Percentiles rank a stretch among this genome's conserved stretches.
Evolutionary conservation across 345 rosid species (phyloP).

Genomic region (Sonneratia alba): DNA sequence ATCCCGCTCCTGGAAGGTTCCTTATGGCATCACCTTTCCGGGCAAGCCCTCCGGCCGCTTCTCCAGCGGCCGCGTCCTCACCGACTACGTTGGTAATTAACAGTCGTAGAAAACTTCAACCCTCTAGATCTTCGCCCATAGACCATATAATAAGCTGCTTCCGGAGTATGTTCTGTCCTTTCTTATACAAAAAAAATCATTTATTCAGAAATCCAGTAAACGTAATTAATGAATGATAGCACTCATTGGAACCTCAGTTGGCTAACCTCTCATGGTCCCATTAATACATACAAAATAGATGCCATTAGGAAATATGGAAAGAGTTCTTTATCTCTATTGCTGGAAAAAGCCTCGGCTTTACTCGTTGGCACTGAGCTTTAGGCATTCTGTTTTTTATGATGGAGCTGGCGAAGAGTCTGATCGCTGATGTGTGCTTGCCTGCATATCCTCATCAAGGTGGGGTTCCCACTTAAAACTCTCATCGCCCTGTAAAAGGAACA

Average conservation of each 20-base stretch:
- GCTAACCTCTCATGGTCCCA: not conserved
- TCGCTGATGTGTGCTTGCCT: not conserved
- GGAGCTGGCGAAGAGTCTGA: not conserved
- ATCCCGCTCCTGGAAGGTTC: conserved; percentile 41
- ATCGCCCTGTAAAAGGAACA: too few species aligned
- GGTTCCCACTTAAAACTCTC: too few species aligned
- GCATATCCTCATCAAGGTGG: not conserved
- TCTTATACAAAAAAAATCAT: too few species aligned
- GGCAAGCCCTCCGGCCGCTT: conserved; percentile 58
- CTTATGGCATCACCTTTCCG: conserved; percentile 52
- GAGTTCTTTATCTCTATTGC: not conserved
- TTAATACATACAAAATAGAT: not conserved
- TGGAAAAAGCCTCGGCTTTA: not conserved
- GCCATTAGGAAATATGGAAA: not conserved
- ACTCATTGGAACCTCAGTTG: too few species aligned
- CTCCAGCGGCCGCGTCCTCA: conserved; percentile 51
- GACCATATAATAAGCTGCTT: too few species aligned
- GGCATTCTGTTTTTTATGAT: not conserved
- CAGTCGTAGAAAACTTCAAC: not conserved
- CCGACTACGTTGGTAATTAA: conserved; percentile 40
- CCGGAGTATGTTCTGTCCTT: too few species aligned
- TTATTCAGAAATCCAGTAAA: too few species aligned
- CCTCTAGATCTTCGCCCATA: too few species aligned
- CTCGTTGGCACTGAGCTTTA: not conserved
- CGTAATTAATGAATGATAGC: too few species aligned